Conservation (phyloP, 805 yeast genomes). For the Sugiyamaella mastotermitis region DNA sequence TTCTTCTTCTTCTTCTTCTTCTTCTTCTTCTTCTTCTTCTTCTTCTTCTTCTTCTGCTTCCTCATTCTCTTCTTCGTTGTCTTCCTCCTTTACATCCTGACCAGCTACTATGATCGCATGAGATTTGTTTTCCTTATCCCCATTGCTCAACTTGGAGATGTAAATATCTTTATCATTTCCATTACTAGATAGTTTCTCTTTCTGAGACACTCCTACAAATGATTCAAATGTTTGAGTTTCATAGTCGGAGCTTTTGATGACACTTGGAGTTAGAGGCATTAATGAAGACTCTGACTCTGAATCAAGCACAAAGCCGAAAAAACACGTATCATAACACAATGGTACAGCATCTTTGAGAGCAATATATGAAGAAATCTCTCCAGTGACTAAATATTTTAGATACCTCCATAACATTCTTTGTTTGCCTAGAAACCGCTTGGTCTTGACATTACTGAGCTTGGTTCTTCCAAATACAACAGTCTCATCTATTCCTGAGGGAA, state of each 20-base stretch:
- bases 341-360: conserved; percentile 8
- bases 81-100: too few species aligned
- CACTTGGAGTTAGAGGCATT: too few species aligned
- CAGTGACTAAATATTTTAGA: conserved; percentile 12
- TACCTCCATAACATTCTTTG: conserved; percentile 15
- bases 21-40: conserved; percentile 11
- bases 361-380: conserved; percentile 11
- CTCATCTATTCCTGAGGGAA: conserved; percentile 16
- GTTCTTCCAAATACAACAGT: conserved; percentile 20
- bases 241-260: too few species aligned
- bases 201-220: not conserved
- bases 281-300: not conserved
- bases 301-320: conserved; percentile 4
- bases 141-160: too few species aligned
- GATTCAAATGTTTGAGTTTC: not conserved
- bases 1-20: conserved; percentile 3
- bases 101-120: too few species aligned
- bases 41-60: conserved; percentile 5
- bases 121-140: not conserved
- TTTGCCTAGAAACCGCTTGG: not conserved
- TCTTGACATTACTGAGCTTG: not conserved
- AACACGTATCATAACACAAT: not conserved
- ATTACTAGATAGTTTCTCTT: not conserved
- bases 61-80: not conserved
- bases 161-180: too few species aligned